A percentile compares a stretch with the other conserved stretches of the same genome.
These are phyloP conservation scores for Phytopythium kandeliae DNA, from an alignment of 352 stramenopile genomes.

Conservation along the genomic window DNA sequence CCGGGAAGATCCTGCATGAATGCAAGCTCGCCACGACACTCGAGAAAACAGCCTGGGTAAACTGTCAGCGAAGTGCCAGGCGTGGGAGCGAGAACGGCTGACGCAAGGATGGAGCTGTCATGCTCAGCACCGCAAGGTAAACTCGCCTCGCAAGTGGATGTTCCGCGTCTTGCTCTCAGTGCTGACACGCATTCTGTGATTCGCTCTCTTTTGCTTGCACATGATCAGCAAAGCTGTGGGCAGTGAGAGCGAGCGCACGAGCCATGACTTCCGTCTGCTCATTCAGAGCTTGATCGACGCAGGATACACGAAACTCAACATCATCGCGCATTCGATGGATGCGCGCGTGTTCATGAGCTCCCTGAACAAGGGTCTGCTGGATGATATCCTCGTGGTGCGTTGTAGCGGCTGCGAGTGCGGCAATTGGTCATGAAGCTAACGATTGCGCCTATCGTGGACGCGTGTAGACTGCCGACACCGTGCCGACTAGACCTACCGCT, in stretches of 20 bases:
- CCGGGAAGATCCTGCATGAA: no score
- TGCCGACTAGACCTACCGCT: neutral
- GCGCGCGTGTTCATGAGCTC: constrained; percentile 51
- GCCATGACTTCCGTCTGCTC: constrained; percentile 35
- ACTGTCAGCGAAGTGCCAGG: no score
- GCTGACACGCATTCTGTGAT: neutral
- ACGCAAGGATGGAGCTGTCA: no score
- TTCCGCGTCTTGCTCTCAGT: no score
- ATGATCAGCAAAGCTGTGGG: constrained; percentile 28
- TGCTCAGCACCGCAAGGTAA: no score
- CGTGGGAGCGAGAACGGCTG: no score
- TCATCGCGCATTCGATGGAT: constrained; percentile 65
- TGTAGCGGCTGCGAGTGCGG: no score
- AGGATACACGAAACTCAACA: constrained; percentile 55
- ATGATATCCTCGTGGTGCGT: constrained; percentile 39
- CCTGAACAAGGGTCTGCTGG: constrained; percentile 34
- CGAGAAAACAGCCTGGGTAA: no score
- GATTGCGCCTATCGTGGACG: neutral
- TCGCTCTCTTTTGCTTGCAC: neutral
- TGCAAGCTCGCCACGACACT: no score
- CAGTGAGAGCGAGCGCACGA: constrained; percentile 38
- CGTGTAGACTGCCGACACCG: neutral
- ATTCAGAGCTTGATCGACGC: constrained; percentile 56
- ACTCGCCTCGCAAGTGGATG: no score
- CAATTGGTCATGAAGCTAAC: neutral